A percentile compares a stretch with the other conserved stretches of the same genome.
Evolutionary conservation across 768 basidiomycete genomes (phyloP).

Genomic region (Calocybe gangraenosa): DNA sequence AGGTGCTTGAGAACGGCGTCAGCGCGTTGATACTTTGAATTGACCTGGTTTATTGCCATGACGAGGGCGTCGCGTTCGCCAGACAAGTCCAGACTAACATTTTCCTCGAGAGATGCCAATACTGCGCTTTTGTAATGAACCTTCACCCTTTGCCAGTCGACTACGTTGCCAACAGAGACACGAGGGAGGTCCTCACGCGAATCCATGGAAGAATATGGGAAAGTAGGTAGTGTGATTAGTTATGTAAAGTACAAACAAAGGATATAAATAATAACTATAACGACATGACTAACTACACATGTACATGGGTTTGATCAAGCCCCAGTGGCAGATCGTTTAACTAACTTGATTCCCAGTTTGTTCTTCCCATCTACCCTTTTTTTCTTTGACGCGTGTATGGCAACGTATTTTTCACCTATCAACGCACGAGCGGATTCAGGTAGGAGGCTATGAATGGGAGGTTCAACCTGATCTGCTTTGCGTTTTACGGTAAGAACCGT

Average conservation of each 20-base stretch:
- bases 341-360: slow-evolving; percentile 70
- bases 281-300: neutral
- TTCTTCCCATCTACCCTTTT: slow-evolving; percentile 59
- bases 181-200: slow-evolving; percentile 40
- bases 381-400: slow-evolving; percentile 48
- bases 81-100: slow-evolving; percentile 35
- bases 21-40: neutral
- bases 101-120: slow-evolving; percentile 39
- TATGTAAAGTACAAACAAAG: neutral
- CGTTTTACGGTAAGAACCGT: slow-evolving; percentile 73
- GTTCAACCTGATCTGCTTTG: slow-evolving; percentile 78
- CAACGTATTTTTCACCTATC: slow-evolving; percentile 44
- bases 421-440: slow-evolving; percentile 62
- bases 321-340: slow-evolving; percentile 42
- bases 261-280: slow-evolving; percentile 9
- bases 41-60: slow-evolving; percentile 50
- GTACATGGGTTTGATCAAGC: slow-evolving; percentile 2
- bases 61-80: slow-evolving; percentile 43
- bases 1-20: slow-evolving; percentile 3
- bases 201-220: slow-evolving; percentile 24
- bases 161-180: slow-evolving; percentile 59
- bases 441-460: slow-evolving; percentile 62
- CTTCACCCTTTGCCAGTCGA: slow-evolving; percentile 65
- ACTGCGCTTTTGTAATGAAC: slow-evolving; percentile 46
- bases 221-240: neutral